These are phyloP conservation scores for Trichoderma reesei DNA, from an alignment of 495 filamentous ascomycete species.

Conservation along the genomic window DNA sequence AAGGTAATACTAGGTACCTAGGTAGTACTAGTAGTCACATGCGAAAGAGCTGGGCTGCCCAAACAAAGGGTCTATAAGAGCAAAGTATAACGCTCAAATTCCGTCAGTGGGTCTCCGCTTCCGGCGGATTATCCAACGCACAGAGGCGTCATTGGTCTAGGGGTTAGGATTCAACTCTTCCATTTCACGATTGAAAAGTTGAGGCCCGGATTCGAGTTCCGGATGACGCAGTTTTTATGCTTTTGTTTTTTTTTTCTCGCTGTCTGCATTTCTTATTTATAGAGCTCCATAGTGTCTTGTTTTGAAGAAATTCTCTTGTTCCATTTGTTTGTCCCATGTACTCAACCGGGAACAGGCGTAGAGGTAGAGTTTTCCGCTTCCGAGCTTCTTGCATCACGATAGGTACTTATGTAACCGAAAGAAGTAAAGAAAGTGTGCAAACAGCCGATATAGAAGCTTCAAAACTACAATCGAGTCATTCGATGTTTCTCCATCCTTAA, in stretches of 20 bases:
- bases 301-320: neutral
- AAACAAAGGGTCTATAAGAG: neutral
- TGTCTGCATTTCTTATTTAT: neutral
- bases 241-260: neutral
- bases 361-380: too few relatives aligned
- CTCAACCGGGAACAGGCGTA: too few relatives aligned
- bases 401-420: too few relatives aligned
- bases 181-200: neutral
- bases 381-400: too few relatives aligned
- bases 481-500: too few relatives aligned
- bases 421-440: too few relatives aligned
- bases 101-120: neutral
- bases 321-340: neutral
- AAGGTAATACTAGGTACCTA: neutral
- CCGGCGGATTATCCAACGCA: neutral
- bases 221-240: conserved; percentile 8
- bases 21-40: neutral
- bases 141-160: conserved; percentile 1
- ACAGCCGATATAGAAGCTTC: too few relatives aligned
- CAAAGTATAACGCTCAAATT: neutral
- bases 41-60: neutral
- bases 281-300: too few relatives aligned
- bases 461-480: too few relatives aligned
- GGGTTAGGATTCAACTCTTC: conserved; percentile 9
- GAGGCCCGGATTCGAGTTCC: conserved; percentile 9